Evolutionary conservation across 176 grass and related monocot species (phyloP), one percentile per base, ranked within the genome.

Genomic region (Puccinellia tenuiflora): DNA sequence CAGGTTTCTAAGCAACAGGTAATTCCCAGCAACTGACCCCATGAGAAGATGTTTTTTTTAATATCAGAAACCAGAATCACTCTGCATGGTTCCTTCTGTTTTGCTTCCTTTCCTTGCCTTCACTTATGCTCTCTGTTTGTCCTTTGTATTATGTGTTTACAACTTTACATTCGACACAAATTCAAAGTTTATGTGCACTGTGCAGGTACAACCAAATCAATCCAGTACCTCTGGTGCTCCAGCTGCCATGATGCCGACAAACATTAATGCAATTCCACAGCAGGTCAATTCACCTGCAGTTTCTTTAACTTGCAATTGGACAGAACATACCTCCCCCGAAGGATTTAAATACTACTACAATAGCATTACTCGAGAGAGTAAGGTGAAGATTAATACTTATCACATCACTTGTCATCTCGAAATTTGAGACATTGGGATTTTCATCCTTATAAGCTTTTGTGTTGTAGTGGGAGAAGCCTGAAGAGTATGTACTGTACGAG

Each of bases 271-370:
- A 45, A 81, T 88, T 88, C 76, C 86, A 26, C 79, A 88, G 70
- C 73, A 88, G 83, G 85, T 80, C 85, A 74, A 60, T 85, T 79
- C 86, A 72, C 77, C 92, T 87, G 79, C 86, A 79, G 86, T 94
- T 86, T 75, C 90, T 84, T 86, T 94, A 47, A 90, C 80, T 68
- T 98, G 93, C 83, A 98, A 93, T 86, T 98, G 96, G 96, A 93
- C 96, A 7, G 96, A 98, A 45, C 96, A 99, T 85, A 90, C 77
- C 30, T 96, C 97, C 31, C 97, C 97, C 35, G 93, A 99, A 89
- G 97, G 97, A 69, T 96, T 94, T 68, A 99, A 99, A 78, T 99
- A 99, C 70, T 99, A 99, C 86, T 99, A 96, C 84, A 99, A 99
- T 75, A 89, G 77, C 66, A 81, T 90, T 45, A 94, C 88, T 83